Percentiles rank a stretch among this genome's conserved stretches.
Evolutionary conservation across 352 stramenopile species (phyloP).

Genomic region (Nothophytophthora sp.): DNA sequence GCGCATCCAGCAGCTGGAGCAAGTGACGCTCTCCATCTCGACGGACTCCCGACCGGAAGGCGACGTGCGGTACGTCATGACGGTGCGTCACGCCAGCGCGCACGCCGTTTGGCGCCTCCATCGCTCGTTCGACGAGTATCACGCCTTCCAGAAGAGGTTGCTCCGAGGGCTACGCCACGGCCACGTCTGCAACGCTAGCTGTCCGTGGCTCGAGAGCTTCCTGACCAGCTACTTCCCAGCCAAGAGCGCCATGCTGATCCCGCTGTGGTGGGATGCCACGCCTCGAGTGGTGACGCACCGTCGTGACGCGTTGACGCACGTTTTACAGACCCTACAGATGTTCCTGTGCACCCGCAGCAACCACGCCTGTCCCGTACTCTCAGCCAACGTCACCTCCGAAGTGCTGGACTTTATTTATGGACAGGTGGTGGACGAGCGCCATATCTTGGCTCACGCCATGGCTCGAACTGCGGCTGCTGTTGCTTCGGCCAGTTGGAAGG

Average conservation of each 20-base stretch:
- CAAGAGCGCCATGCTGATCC: constrained; percentile 12
- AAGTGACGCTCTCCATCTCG: constrained; percentile 12
- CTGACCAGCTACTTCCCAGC: constrained; percentile 34
- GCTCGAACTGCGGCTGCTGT: not conserved
- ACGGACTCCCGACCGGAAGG: constrained; percentile 1
- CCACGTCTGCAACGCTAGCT: constrained; percentile 43
- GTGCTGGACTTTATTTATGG: constrained; percentile 41
- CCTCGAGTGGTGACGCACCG: constrained; percentile 18
- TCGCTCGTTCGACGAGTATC: constrained; percentile 50
- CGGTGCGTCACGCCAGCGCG: constrained; percentile 30
- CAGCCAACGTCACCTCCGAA: constrained; percentile 20
- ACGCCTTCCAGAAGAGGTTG: constrained; percentile 19
- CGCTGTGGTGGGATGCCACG: not conserved
- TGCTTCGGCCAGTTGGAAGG: not conserved
- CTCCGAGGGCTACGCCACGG: constrained; percentile 37
- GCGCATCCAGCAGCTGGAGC: constrained; percentile 20
- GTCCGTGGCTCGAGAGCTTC: constrained; percentile 52
- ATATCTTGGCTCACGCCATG: not conserved
- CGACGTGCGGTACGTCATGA: constrained; percentile 44
- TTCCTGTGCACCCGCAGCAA: constrained; percentile 40
- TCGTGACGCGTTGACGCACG: constrained; percentile 19
- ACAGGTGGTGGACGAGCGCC: not conserved
- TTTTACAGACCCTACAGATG: constrained; percentile 32
- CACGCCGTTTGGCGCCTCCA: constrained; percentile 24
- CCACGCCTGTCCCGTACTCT: constrained; percentile 29